A percentile compares a stretch with the other conserved stretches of the same genome.
phyloP scores from a whole-genome alignment of 805 yeast genomes.

The Isabelozyma heimii region DNA sequence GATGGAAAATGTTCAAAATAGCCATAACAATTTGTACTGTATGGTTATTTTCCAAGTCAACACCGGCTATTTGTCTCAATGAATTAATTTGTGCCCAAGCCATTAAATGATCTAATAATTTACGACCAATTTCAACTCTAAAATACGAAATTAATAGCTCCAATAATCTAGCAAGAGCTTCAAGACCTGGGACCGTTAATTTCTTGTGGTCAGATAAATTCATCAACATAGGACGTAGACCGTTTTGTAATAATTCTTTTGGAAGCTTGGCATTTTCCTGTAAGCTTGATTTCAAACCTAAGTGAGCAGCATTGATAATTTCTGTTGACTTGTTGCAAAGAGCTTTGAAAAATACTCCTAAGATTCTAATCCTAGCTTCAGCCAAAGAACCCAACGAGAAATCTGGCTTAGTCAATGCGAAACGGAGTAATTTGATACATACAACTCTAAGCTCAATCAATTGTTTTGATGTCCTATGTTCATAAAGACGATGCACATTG shows the following conservation, averaged over 20 bases:
- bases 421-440: slow-evolving; percentile 77
- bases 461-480: slow-evolving; percentile 85
- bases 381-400: slow-evolving; percentile 73
- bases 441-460: slow-evolving; percentile 84
- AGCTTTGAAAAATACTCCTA: slow-evolving; percentile 94
- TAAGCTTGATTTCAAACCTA: slow-evolving; percentile 78
- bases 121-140: slow-evolving; percentile 94
- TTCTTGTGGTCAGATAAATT: slow-evolving; percentile 91
- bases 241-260: slow-evolving; percentile 90
- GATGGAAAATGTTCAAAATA: slow-evolving; percentile 84
- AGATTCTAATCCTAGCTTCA: slow-evolving; percentile 76
- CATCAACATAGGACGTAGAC: slow-evolving; percentile 92
- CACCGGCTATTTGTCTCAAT: slow-evolving; percentile 71
- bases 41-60: slow-evolving; percentile 75
- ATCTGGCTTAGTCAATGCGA: slow-evolving; percentile 83
- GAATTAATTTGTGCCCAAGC: slow-evolving; percentile 92
- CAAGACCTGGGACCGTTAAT: slow-evolving; percentile 82
- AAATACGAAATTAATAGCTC: slow-evolving; percentile 89
- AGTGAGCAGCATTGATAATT: slow-evolving; percentile 90
- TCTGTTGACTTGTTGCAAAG: slow-evolving; percentile 80
- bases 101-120: slow-evolving; percentile 85
- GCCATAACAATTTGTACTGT: slow-evolving; percentile 87
- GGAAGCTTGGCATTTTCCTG: slow-evolving; percentile 88
- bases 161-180: slow-evolving; percentile 82
- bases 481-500: slow-evolving; percentile 80